phyloP scores from a whole-genome alignment of 805 yeast species.

The Komagataella kurtzmanii region DNA sequence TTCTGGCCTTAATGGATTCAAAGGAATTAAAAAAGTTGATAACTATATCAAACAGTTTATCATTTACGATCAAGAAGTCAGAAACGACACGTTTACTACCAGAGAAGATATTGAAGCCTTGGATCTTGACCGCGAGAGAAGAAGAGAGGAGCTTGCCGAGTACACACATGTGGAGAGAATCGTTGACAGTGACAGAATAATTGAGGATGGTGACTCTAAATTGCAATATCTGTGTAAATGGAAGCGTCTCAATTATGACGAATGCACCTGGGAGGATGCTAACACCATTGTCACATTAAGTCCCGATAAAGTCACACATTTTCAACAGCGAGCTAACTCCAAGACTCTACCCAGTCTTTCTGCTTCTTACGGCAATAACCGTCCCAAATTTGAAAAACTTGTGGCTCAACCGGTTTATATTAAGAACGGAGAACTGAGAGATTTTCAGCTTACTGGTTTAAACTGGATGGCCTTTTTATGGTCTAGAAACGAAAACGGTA shows the following conservation, averaged over 20 bases:
- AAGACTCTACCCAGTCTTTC: conserved; percentile 76
- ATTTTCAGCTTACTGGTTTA: conserved; percentile 94
- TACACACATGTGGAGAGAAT: conserved; percentile 82
- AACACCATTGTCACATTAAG: conserved; percentile 73
- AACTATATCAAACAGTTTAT: conserved; percentile 78
- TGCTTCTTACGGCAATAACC: conserved; percentile 54
- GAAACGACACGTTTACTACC: conserved; percentile 72
- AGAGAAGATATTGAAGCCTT: conserved; percentile 87
- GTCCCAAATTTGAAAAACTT: conserved; percentile 87
- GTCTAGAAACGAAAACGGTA: conserved; percentile 96
- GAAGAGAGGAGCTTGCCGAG: conserved; percentile 73
- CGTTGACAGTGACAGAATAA: conserved; percentile 69
- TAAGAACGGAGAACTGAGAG: conserved; percentile 85
- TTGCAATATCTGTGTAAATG: conserved; percentile 84
- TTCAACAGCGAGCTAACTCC: conserved; percentile 68
- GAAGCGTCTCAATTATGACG: conserved; percentile 88
- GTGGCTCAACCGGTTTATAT: conserved; percentile 79
- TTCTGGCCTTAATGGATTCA: conserved; percentile 31
- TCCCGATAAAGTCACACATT: conserved; percentile 73
- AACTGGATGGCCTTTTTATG: conserved; percentile 99
- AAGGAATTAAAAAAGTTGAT: conserved; percentile 79
- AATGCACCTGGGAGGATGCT: conserved; percentile 95
- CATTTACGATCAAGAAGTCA: conserved; percentile 57
- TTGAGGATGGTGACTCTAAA: conserved; percentile 50
- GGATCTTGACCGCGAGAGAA: conserved; percentile 82